Percentiles rank a stretch among this genome's conserved stretches.
Evolutionary conservation across 1,139 yeast species (phyloP).

Genomic region (Meyerozyma elateridarum): DNA sequence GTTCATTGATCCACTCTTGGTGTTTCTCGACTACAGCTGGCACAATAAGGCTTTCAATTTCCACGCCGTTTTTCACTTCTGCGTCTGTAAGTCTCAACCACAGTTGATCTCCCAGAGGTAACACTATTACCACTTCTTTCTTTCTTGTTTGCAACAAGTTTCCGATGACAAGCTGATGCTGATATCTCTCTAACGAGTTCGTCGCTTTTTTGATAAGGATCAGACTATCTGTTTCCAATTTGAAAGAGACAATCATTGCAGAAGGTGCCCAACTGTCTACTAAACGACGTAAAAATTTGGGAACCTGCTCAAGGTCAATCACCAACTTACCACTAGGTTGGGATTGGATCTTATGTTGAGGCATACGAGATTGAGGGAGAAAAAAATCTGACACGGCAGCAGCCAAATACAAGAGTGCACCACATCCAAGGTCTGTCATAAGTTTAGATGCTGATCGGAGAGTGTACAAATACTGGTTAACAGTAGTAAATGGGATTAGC

Average conservation of each 20-base stretch:
- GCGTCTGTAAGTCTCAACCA: slow-evolving; percentile 54
- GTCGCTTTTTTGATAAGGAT: slow-evolving; percentile 72
- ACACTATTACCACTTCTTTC: slow-evolving; percentile 81
- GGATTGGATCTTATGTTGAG: slow-evolving; percentile 93
- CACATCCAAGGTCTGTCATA: slow-evolving; percentile 47
- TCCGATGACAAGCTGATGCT: slow-evolving; percentile 93
- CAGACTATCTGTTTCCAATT: slow-evolving; percentile 79
- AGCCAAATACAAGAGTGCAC: slow-evolving; percentile 79
- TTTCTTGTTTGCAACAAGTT: slow-evolving; percentile 87
- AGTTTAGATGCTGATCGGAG: slow-evolving; percentile 62
- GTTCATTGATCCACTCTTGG: slow-evolving; percentile 55
- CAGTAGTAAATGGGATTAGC: slow-evolving; percentile 86
- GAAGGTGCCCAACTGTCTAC: slow-evolving; percentile 95
- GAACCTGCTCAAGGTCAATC: slow-evolving; percentile 90
- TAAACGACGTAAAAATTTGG: slow-evolving; percentile 81
- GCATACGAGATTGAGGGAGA: slow-evolving; percentile 77
- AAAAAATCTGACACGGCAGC: slow-evolving; percentile 98
- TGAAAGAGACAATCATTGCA: slow-evolving; percentile 92
- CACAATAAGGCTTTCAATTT: slow-evolving; percentile 72
- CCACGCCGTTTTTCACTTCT: slow-evolving; percentile 30
- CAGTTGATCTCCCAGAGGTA: slow-evolving; percentile 34
- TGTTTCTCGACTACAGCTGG: slow-evolving; percentile 71
- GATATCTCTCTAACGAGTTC: slow-evolving; percentile 76
- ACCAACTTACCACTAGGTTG: slow-evolving; percentile 65
- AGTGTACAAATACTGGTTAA: slow-evolving; percentile 87